A percentile compares a stretch with the other conserved stretches of the same genome.
These are phyloP conservation scores for Dalechampia spathulata DNA, from an alignment of 441 rosid species.

Conservation along the genomic window DNA sequence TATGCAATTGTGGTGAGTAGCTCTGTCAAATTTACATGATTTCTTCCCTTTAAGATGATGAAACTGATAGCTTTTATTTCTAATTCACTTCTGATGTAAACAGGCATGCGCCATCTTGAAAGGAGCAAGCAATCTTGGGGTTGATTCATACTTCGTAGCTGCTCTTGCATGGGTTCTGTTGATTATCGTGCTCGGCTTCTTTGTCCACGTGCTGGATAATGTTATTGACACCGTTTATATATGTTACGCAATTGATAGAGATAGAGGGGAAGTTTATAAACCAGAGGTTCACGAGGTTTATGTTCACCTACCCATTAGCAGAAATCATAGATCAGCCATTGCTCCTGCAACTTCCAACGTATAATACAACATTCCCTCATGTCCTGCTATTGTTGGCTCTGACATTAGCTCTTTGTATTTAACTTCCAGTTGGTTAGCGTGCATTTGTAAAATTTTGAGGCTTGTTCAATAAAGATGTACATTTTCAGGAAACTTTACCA, in stretches of 20 bases:
- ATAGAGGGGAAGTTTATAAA: slow-evolving; percentile 76
- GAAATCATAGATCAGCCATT: slow-evolving; percentile 41
- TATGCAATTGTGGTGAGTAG: slow-evolving; percentile 64
- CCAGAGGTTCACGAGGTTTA: slow-evolving; percentile 83
- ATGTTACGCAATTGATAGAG: slow-evolving; percentile 70
- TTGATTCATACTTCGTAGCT: slow-evolving; percentile 48
- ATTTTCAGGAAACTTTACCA: neutral
- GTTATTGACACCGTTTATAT: slow-evolving; percentile 70
- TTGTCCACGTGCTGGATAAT: slow-evolving; percentile 67
- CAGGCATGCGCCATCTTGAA: slow-evolving; percentile 65
- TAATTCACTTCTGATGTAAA: too few species aligned
- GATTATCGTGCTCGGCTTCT: slow-evolving; percentile 51
- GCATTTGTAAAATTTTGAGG: slow-evolving; percentile 31
- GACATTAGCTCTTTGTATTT: slow-evolving; percentile 17
- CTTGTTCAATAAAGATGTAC: slow-evolving; percentile 26
- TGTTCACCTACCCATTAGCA: slow-evolving; percentile 53
- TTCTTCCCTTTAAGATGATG: neutral
- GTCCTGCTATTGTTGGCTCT: slow-evolving; percentile 6
- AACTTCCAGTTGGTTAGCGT: slow-evolving; percentile 22
- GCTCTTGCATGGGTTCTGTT: slow-evolving; percentile 56
- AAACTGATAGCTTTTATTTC: too few species aligned
- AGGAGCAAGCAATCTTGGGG: slow-evolving; percentile 53
- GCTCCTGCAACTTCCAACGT: slow-evolving; percentile 29
- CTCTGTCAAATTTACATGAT: neutral
- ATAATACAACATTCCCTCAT: slow-evolving; percentile 13